These are phyloP conservation scores for Vaccinium corymbosum DNA, from an alignment of 148 eudicot genomes.

Conservation along the genomic window DNA sequence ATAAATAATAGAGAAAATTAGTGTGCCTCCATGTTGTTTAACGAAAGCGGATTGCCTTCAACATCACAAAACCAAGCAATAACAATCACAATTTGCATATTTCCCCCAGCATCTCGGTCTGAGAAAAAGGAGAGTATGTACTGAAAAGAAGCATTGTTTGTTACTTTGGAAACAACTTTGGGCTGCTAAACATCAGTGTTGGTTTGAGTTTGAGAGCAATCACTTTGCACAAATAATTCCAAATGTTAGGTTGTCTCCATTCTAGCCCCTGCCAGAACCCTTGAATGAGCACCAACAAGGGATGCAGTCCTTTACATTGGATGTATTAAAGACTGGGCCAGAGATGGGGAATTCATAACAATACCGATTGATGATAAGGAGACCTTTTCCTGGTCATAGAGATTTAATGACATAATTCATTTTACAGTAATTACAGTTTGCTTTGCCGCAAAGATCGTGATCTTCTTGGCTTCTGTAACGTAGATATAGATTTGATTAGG, in stretches of 20 bases:
- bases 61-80: not conserved
- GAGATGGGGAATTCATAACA: not conserved
- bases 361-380: not conserved
- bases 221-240: not conserved
- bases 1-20: not conserved
- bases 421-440: not conserved
- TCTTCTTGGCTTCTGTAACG: not conserved
- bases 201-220: not conserved
- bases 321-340: not conserved
- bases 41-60: not conserved
- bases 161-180: not conserved
- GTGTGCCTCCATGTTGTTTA: not conserved
- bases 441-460: not conserved
- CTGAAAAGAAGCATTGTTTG: slow-evolving; percentile 1
- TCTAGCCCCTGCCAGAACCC: not conserved
- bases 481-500: not conserved
- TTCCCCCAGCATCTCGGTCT: not conserved
- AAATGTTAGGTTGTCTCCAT: not conserved
- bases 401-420: not conserved
- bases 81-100: not conserved
- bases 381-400: not conserved
- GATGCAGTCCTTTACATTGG: not conserved
- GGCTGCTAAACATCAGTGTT: not conserved
- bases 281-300: not conserved
- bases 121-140: too few relatives aligned